These are phyloP conservation scores for Trametes cingulata DNA, from an alignment of 768 basidiomycete genomes.

Conservation along the genomic window DNA sequence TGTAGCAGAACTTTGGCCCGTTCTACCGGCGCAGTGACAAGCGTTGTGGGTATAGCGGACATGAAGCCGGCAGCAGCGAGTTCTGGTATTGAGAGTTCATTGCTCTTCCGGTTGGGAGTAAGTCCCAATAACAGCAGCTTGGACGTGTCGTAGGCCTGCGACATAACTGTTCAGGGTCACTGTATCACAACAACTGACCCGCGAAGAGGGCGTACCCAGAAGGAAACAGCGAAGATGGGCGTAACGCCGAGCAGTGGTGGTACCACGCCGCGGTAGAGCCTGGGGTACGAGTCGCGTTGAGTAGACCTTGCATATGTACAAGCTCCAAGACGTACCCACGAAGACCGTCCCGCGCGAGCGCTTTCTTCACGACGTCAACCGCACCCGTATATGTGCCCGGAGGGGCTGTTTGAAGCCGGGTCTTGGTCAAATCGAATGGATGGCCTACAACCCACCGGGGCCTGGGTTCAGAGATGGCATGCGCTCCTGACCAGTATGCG, in stretches of 20 bases:
- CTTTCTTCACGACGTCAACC: slow-evolving; percentile 90
- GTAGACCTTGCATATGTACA: background rate
- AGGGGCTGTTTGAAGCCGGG: slow-evolving; percentile 90
- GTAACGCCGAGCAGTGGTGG: slow-evolving; percentile 94
- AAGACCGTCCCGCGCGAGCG: slow-evolving; percentile 86
- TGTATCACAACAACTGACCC: background rate
- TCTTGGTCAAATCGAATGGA: slow-evolving; percentile 96
- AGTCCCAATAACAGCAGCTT: slow-evolving; percentile 78
- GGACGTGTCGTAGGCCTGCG: slow-evolving; percentile 88
- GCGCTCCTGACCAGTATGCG: background rate
- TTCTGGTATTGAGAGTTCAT: slow-evolving; percentile 68
- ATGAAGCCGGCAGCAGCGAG: slow-evolving; percentile 93
- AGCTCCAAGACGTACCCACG: slow-evolving; percentile 58
- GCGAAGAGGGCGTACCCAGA: slow-evolving; percentile 69
- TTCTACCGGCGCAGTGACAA: slow-evolving; percentile 95
- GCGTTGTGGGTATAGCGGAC: slow-evolving; percentile 88
- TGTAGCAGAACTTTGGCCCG: slow-evolving; percentile 95
- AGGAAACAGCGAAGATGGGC: slow-evolving; percentile 96
- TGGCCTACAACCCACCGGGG: slow-evolving; percentile 58
- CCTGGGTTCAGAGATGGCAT: background rate
- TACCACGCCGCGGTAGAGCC: slow-evolving; percentile 90
- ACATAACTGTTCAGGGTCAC: background rate
- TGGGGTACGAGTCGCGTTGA: slow-evolving; percentile 32
- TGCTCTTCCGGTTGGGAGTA: slow-evolving; percentile 76
- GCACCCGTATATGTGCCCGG: slow-evolving; percentile 90